Evolutionary conservation across 2,329 filamentous ascomycete species (phyloP).

Genomic region (Nemania abortiva): DNA sequence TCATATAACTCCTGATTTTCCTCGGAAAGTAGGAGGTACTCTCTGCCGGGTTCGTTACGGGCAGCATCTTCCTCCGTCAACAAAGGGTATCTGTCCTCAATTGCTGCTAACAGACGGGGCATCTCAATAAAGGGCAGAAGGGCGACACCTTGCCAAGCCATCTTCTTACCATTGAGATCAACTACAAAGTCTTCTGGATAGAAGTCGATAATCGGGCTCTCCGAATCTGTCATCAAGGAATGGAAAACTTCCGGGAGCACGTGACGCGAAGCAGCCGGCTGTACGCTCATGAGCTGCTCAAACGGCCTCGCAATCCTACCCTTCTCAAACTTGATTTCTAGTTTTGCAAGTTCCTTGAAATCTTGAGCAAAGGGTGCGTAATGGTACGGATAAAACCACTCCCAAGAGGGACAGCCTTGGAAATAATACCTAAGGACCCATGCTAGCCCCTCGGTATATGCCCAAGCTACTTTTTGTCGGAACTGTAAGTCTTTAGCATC

Average conservation of each 20-base stretch:
- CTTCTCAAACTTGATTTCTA: slow-evolving; percentile 85
- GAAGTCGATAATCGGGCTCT: slow-evolving; percentile 96
- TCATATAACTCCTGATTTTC: slow-evolving; percentile 83
- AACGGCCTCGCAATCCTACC: slow-evolving; percentile 90
- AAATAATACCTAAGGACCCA: slow-evolving; percentile 99
- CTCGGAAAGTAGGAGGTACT: slow-evolving; percentile 87
- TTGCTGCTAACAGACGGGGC: slow-evolving; percentile 82
- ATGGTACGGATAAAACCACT: slow-evolving; percentile 99
- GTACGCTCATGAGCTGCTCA: slow-evolving; percentile 97
- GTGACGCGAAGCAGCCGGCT: slow-evolving; percentile 92
- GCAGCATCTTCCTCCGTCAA: slow-evolving; percentile 80
- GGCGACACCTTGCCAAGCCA: slow-evolving; percentile 96
- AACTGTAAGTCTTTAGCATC: slow-evolving; percentile 85
- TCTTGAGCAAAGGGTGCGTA: slow-evolving; percentile 98
- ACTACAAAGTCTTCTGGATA: slow-evolving; percentile 95
- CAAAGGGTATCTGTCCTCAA: slow-evolving; percentile 83
- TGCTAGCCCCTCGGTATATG: slow-evolving; percentile 94
- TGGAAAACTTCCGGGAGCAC: slow-evolving; percentile 91
- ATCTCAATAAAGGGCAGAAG: slow-evolving; percentile 97
- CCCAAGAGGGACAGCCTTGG: slow-evolving; percentile 98
- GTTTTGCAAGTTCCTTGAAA: slow-evolving; percentile 84
- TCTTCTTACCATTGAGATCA: slow-evolving; percentile 97
- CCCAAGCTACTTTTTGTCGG: slow-evolving; percentile 85
- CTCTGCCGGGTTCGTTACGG: slow-evolving; percentile 83
- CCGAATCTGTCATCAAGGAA: slow-evolving; percentile 85